phyloP scores from a whole-genome alignment of 306 rosid genomes.

The Rosa chinensis region DNA sequence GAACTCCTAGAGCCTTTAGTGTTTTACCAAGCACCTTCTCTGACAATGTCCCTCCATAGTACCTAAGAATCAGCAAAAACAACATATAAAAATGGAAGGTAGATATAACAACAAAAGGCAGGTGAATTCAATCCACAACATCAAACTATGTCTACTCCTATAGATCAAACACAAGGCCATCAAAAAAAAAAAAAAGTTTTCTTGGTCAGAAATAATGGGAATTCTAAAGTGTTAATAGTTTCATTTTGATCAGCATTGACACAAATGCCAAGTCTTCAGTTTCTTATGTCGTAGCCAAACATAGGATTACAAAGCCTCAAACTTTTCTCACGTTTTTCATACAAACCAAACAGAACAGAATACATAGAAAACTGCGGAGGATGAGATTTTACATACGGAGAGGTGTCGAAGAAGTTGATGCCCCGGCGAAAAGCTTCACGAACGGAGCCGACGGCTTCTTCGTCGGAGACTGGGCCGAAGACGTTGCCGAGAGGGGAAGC shows the following conservation, averaged over 20 bases:
- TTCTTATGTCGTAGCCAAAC: too few species aligned
- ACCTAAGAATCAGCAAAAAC: constrained; percentile 33
- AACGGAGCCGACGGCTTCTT: constrained; percentile 68
- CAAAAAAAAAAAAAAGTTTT: background rate
- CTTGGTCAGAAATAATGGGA: background rate
- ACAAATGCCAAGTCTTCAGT: too few species aligned
- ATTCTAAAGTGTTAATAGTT: too few species aligned
- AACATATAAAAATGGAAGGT: background rate
- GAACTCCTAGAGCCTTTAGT: constrained; percentile 67
- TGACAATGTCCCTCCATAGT: constrained; percentile 80
- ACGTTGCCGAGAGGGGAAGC: constrained; percentile 95
- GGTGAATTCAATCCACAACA: background rate
- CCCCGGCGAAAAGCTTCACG: constrained; percentile 72
- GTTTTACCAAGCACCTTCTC: constrained; percentile 81
- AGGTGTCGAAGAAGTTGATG: constrained; percentile 91
- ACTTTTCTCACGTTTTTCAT: background rate
- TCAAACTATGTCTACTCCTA: background rate
- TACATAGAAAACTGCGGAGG: background rate
- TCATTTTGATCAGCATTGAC: too few species aligned
- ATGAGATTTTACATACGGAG: constrained; percentile 53
- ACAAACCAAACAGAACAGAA: background rate
- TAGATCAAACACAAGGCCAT: background rate
- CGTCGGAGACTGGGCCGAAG: constrained; percentile 69
- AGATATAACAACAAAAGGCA: background rate
- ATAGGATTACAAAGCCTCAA: too few species aligned